phyloP scores from a whole-genome alignment of 768 basidiomycete genomes.

The Cystofilobasidium ferigula region DNA sequence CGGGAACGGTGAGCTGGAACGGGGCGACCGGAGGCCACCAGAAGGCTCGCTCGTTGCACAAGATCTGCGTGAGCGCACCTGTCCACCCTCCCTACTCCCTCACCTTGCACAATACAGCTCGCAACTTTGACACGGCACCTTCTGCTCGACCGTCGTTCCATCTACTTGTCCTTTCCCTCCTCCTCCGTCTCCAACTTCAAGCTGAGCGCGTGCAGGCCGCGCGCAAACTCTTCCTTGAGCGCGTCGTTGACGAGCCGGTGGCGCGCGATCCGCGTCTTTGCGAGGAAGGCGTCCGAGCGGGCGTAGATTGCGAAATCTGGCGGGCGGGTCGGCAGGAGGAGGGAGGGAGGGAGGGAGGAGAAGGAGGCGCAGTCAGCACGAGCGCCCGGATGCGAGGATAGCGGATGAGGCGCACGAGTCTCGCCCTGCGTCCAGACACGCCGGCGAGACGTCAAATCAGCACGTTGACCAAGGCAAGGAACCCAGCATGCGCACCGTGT shows the following conservation, averaged over 20 bases:
- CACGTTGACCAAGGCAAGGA: neutral
- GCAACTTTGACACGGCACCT: too few relatives aligned
- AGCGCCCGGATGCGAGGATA: too few relatives aligned
- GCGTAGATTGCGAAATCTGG: constrained; percentile 37
- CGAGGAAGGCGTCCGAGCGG: constrained; percentile 32
- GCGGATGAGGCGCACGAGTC: neutral
- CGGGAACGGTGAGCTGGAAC: too few relatives aligned
- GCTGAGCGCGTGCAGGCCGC: constrained; percentile 42
- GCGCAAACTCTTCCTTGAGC: constrained; percentile 40
- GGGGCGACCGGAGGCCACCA: too few relatives aligned
- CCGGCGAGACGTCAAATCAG: neutral
- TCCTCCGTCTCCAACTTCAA: constrained; percentile 33
- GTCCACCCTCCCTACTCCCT: neutral
- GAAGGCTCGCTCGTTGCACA: too few relatives aligned
- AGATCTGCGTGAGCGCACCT: too few relatives aligned
- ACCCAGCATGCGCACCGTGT: constrained; percentile 26
- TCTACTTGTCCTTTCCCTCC: constrained; percentile 7
- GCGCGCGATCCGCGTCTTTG: constrained; percentile 38
- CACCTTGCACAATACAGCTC: neutral
- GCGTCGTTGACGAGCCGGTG: constrained; percentile 42
- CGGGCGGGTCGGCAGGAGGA: neutral
- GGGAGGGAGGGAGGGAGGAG: neutral
- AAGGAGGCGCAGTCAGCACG: too few relatives aligned
- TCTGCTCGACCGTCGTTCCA: too few relatives aligned
- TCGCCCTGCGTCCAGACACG: neutral